Percentiles rank a stretch among this genome's conserved stretches.
Conservation (phyloP, 345 rosid genomes). For the Alliaria petiolata region DNA sequence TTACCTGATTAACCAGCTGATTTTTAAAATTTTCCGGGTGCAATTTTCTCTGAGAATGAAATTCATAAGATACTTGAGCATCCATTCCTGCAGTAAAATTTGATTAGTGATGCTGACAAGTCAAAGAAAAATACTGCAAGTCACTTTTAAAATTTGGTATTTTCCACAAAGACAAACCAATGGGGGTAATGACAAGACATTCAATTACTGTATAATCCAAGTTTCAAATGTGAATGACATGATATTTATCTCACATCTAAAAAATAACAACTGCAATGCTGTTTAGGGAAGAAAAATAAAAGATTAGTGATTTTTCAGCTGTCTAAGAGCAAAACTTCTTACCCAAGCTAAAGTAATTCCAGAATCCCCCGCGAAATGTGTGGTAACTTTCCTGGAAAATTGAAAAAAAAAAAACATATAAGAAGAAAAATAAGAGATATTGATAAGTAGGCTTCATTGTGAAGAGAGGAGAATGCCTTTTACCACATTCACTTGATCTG, state of each 20-base stretch:
- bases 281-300: neutral
- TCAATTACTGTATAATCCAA: no score
- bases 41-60: conserved; percentile 61
- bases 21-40: conserved; percentile 77
- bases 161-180: neutral
- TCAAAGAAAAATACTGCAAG: neutral
- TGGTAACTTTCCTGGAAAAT: conserved; percentile 62
- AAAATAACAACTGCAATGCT: neutral
- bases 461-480: neutral
- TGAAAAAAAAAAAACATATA: conserved; percentile 9
- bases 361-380: conserved; percentile 92
- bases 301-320: neutral
- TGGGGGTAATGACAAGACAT: no score
- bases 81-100: conserved; percentile 66
- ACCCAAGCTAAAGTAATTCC: conserved; percentile 99
- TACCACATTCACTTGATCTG: conserved; percentile 56
- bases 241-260: no score
- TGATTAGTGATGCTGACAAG: neutral
- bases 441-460: neutral
- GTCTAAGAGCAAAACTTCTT: conserved; percentile 23
- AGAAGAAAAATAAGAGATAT: neutral
- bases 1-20: conserved; percentile 85
- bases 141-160: neutral
- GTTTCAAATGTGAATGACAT: no score
- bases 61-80: conserved; percentile 84